Conservation (phyloP, 768 basidiomycete species). For the Rhodocollybia butyracea region DNA sequence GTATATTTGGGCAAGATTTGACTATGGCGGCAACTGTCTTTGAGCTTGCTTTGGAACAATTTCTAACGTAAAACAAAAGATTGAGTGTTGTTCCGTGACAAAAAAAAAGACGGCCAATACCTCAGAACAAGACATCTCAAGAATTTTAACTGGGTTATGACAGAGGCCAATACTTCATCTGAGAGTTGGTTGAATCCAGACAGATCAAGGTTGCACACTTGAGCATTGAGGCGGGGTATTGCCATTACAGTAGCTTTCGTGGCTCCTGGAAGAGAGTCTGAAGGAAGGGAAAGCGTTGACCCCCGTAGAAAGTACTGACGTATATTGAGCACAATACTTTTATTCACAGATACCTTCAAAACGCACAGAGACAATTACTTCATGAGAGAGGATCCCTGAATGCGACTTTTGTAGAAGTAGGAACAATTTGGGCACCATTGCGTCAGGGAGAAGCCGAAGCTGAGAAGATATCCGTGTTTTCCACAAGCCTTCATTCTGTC, state of each 20-base stretch:
- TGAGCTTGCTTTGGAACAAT: conserved; percentile 54
- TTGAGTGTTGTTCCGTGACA: conserved; percentile 7
- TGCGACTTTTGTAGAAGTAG: conserved; percentile 44
- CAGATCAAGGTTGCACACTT: conserved; percentile 47
- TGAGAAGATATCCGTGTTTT: conserved; percentile 27
- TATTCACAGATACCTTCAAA: neutral
- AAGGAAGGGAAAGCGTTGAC: conserved; percentile 37
- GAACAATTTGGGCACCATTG: conserved; percentile 48
- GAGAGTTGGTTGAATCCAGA: conserved; percentile 48
- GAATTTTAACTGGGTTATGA: conserved; percentile 40
- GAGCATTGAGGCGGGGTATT: conserved; percentile 32
- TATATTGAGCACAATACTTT: neutral
- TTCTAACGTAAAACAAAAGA: conserved; percentile 31
- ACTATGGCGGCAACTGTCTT: conserved; percentile 44
- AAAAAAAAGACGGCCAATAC: conserved; percentile 28
- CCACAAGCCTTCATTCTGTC: conserved; percentile 37
- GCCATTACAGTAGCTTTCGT: conserved; percentile 45
- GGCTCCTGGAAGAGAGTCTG: conserved; percentile 50
- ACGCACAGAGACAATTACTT: conserved; percentile 53
- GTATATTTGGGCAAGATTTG: conserved; percentile 39
- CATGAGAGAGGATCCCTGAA: conserved; percentile 50
- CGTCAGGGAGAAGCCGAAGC: conserved; percentile 50
- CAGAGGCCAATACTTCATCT: conserved; percentile 48
- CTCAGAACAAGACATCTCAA: conserved; percentile 51
- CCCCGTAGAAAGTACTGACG: conserved; percentile 60